Evolutionary conservation across 2,329 filamentous ascomycete genomes (phyloP), one percentile per base, ranked within the genome.

Genomic region (Parastagonospora nodorum): DNA sequence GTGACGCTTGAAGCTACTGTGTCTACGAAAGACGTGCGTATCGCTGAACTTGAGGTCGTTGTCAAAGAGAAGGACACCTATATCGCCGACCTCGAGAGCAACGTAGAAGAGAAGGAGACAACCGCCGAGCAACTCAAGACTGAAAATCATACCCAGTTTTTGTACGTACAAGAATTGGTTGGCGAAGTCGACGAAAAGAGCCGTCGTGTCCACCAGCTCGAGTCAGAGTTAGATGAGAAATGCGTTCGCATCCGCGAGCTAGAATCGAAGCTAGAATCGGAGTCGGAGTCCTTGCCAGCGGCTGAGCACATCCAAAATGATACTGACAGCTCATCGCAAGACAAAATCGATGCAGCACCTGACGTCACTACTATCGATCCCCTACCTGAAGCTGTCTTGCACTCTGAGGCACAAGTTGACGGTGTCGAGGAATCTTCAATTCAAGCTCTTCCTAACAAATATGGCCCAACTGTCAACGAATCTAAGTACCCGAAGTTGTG

Each of bases 181-280:
- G 41, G 48, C 12, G 51, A 62, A 8, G 27, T 56, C 0, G 50
- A 46, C 6, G 57, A 64, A 36, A 66, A 63, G 36, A 53, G 59
- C n/a, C 51, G 50, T 1, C 50, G 47, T 10, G 57, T 62, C 8
- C 32, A 30, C 24, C 11, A 45, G 1, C 48, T 67, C 2, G 51
- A 61, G 40, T 29, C 39, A 2, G 50, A 63, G 33, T 27, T 63
- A 0, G 46, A 59, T 6, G 12, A 52, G 14, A 61, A 57, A 12
- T 14, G 27, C 7, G 31, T 42, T 1, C 42, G 38, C 4, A 54
- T 62, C 19, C 50, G 44, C 11, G 38, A 49, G 11, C 42, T 62
- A 7, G 47, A 64, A 35, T 9, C 5, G 16, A 29, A 9, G 6
- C 5, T 12, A 43, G 5, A 37, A 1, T 14, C n/a, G 16, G 31